Conservation (phyloP, 352 stramenopile genomes). For the Phytophthora foliorum region DNA sequence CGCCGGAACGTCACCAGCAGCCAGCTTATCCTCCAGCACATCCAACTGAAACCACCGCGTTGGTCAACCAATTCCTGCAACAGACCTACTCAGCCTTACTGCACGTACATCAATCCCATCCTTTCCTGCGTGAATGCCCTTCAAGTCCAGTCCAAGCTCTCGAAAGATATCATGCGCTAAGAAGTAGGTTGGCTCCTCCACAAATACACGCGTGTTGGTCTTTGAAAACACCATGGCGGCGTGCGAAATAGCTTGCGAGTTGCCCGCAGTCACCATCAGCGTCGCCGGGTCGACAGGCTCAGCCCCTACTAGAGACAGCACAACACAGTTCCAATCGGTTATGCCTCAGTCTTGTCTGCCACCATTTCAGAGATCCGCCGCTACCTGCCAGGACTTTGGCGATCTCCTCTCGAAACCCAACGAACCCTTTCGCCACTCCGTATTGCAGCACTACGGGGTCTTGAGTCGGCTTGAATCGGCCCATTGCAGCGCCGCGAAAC, state of each 20-base stretch:
- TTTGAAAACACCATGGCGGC: conserved; percentile 77
- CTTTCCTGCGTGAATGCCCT: conserved; percentile 79
- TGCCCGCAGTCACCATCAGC: conserved; percentile 92
- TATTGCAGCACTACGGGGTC: conserved; percentile 83
- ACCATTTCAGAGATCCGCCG: conserved; percentile 1
- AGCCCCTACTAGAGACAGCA: not conserved
- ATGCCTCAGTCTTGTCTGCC: conserved; percentile 5
- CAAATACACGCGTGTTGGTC: conserved; percentile 88
- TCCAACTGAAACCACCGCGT: conserved; percentile 50
- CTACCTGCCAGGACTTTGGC: conserved; percentile 66
- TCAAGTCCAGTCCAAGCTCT: conserved; percentile 87
- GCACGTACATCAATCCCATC: conserved; percentile 73
- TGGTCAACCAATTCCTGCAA: not conserved
- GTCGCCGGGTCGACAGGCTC: conserved; percentile 49
- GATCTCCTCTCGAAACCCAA: conserved; percentile 74
- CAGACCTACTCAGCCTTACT: not conserved
- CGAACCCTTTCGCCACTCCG: conserved; percentile 73
- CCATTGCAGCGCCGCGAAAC: conserved; percentile 56
- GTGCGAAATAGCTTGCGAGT: conserved; percentile 93
- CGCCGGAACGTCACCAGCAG: conserved; percentile 72
- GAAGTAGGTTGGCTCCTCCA: conserved; percentile 95
- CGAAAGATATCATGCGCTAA: conserved; percentile 93
- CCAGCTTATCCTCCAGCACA: conserved; percentile 74
- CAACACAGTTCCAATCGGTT: conserved; percentile 1
- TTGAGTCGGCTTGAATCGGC: conserved; percentile 59